phyloP scores from a whole-genome alignment of 352 stramenopile genomes.

The Phytophthora parvispora region DNA sequence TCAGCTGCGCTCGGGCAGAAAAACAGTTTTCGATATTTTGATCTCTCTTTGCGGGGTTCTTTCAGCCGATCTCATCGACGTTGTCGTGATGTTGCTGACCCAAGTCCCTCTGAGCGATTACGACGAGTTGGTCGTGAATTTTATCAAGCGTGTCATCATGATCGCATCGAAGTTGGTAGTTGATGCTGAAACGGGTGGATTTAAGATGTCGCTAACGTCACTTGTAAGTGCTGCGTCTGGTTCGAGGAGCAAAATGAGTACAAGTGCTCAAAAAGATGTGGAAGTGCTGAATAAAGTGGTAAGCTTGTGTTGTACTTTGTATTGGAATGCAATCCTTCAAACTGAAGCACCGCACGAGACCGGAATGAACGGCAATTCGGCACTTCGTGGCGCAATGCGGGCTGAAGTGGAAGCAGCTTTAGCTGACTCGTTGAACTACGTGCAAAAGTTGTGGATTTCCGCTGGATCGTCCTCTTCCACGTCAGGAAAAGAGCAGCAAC shows the following conservation, averaged over 20 bases:
- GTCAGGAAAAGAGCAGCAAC: constrained; percentile 77
- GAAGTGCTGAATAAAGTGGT: constrained; percentile 84
- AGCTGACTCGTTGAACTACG: constrained; percentile 75
- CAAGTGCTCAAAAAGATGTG: constrained; percentile 69
- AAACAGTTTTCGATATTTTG: constrained; percentile 81
- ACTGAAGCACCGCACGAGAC: constrained; percentile 25
- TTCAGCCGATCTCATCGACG: constrained; percentile 78
- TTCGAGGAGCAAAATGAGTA: constrained; percentile 54
- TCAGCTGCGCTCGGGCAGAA: constrained; percentile 75
- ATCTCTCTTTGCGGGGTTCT: constrained; percentile 73
- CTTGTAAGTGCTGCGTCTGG: constrained; percentile 68
- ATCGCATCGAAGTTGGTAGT: constrained; percentile 80
- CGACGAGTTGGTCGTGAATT: constrained; percentile 81
- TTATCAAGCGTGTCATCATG: constrained; percentile 81
- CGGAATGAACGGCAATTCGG: constrained; percentile 4
- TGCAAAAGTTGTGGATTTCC: constrained; percentile 73
- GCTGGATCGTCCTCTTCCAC: constrained; percentile 53
- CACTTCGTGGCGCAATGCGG: constrained; percentile 47
- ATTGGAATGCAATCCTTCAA: constrained; percentile 81
- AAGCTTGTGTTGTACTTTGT: constrained; percentile 73
- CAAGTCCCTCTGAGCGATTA: constrained; percentile 80
- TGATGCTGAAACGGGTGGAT: constrained; percentile 69
- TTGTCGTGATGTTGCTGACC: constrained; percentile 78
- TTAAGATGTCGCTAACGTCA: constrained; percentile 80
- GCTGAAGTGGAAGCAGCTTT: constrained; percentile 66